Percentiles rank a stretch among this genome's conserved stretches.
Evolutionary conservation across 2,329 filamentous ascomycete genomes (phyloP).

Genomic region (Aureobasidium melanogenum): DNA sequence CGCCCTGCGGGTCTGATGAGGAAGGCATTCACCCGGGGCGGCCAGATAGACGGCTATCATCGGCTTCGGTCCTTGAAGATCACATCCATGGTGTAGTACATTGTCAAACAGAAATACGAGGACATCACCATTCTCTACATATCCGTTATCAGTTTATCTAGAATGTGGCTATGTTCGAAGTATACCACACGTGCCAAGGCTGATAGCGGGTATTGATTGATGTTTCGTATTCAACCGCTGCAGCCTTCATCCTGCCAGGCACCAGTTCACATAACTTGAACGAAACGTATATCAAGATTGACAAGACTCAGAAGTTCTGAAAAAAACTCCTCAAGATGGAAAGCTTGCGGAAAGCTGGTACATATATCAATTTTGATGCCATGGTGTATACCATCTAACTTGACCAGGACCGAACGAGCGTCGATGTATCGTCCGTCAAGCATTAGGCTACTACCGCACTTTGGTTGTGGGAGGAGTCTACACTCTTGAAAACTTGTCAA

Average conservation of each 20-base stretch:
- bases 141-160: not conserved
- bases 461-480: conserved; percentile 32
- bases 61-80: not conserved
- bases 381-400: not conserved
- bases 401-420: conserved; percentile 31
- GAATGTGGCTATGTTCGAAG: not conserved
- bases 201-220: not conserved
- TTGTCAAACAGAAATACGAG: not conserved
- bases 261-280: not conserved
- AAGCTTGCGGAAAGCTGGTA: not conserved
- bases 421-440: conserved; percentile 33
- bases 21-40: not conserved
- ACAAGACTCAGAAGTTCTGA: not conserved
- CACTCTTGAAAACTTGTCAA: conserved; percentile 2
- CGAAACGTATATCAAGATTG: not conserved
- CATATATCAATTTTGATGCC: not conserved
- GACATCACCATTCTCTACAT: not conserved
- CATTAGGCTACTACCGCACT: conserved; percentile 33
- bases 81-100: not conserved
- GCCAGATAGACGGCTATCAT: not conserved
- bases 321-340: conserved; percentile 5
- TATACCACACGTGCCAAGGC: not conserved
- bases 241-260: not conserved
- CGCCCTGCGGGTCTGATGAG: not conserved
- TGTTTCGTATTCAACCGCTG: not conserved